Evolutionary conservation across 2,329 filamentous ascomycete genomes (phyloP).

Genomic region (Aspergillus melleus): DNA sequence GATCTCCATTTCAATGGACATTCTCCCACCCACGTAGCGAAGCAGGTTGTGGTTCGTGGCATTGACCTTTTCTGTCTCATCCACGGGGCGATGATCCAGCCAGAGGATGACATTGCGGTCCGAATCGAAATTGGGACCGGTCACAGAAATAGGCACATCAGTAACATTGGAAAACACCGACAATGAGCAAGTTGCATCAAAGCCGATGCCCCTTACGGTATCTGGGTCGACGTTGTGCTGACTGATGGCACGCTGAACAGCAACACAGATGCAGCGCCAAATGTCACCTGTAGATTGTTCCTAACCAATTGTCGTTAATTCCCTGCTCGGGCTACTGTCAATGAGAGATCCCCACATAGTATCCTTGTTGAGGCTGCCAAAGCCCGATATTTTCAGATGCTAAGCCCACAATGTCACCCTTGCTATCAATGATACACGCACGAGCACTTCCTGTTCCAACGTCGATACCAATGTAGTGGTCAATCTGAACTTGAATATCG

Average conservation of each 20-base stretch:
- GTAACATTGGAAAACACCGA: constrained; percentile 87
- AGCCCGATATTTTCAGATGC: constrained; percentile 75
- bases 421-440: constrained; percentile 90
- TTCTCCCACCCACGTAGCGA: constrained; percentile 93
- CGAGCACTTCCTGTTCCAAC: constrained; percentile 94
- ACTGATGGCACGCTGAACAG: constrained; percentile 77
- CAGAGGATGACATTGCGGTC: constrained; percentile 95
- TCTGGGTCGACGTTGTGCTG: constrained; percentile 76
- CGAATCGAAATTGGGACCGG: constrained; percentile 80
- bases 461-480: constrained; percentile 82
- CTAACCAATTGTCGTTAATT: constrained; percentile 41
- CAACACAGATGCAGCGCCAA: constrained; percentile 90
- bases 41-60: constrained; percentile 87
- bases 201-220: constrained; percentile 85
- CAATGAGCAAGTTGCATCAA: constrained; percentile 98
- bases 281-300: constrained; percentile 99
- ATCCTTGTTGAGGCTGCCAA: constrained; percentile 74
- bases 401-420: constrained; percentile 78
- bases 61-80: constrained; percentile 93
- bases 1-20: constrained; percentile 99
- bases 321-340: neutral
- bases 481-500: constrained; percentile 56
- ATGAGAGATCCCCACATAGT: constrained; percentile 61
- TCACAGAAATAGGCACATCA: constrained; percentile 87
- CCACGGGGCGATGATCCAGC: constrained; percentile 90